A percentile compares a stretch with the other conserved stretches of the same genome.
Conservation (phyloP, 2,329 filamentous ascomycete species). For the Pseudovirgaria hyperparasitica region DNA sequence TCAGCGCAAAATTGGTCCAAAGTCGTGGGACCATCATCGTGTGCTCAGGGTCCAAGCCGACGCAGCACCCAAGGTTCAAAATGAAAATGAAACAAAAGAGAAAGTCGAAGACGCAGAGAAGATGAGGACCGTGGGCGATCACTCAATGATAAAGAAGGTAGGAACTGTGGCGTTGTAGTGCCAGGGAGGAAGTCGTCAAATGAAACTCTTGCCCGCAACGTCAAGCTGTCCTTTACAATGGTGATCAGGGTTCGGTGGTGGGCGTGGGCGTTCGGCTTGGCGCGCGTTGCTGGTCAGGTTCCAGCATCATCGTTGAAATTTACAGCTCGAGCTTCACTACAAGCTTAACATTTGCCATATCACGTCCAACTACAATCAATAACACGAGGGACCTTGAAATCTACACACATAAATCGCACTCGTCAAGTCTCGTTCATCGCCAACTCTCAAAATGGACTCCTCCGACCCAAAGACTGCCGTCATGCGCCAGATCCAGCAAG, state of each 20-base stretch:
- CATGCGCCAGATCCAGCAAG: constrained; percentile 41
- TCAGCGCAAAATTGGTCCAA: constrained; percentile 24
- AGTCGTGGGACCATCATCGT: constrained; percentile 21
- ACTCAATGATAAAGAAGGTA: neutral
- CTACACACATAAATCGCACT: constrained; percentile 1
- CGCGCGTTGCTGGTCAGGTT: too few relatives aligned
- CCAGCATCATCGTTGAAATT: too few relatives aligned
- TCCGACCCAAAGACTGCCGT: constrained; percentile 33
- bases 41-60: too few relatives aligned
- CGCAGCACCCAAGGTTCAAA: too few relatives aligned
- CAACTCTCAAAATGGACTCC: constrained; percentile 16
- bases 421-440: constrained; percentile 2
- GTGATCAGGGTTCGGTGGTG: neutral
- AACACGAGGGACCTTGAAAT: too few relatives aligned
- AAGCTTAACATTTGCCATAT: too few relatives aligned
- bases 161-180: neutral
- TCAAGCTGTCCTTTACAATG: constrained; percentile 3
- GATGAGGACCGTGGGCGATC: neutral
- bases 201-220: constrained; percentile 2
- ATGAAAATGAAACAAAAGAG: neutral
- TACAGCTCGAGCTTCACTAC: too few relatives aligned
- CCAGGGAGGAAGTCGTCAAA: too few relatives aligned
- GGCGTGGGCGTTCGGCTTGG: too few relatives aligned
- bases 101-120: too few relatives aligned
- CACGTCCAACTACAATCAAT: too few relatives aligned